Evolutionary conservation across 2,329 filamentous ascomycete genomes (phyloP).

Genomic region (Laburnicola sp.): DNA sequence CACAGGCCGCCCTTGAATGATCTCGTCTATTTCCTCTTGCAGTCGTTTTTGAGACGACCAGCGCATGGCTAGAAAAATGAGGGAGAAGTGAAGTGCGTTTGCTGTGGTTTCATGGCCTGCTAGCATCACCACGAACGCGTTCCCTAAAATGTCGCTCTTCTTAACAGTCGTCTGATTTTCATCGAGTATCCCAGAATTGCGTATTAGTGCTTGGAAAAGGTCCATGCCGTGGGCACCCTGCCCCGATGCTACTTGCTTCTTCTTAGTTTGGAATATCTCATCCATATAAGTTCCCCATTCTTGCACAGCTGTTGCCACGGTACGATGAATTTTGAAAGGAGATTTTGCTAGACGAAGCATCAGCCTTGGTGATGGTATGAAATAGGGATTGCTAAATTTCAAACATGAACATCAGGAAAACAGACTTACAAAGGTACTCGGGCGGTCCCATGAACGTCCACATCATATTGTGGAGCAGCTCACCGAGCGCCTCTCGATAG

Average conservation of each 20-base stretch:
- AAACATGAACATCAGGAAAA: neutral
- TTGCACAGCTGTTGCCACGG: conserved; percentile 57
- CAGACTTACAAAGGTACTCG: conserved; percentile 57
- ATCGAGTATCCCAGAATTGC: conserved; percentile 39
- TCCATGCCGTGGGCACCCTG: conserved; percentile 54
- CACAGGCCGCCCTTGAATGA: conserved; percentile 63
- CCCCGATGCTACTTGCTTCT: conserved; percentile 46
- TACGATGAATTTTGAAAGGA: conserved; percentile 53
- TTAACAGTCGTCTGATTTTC: conserved; percentile 35
- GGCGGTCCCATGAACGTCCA: conserved; percentile 62
- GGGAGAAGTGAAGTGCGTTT: conserved; percentile 71
- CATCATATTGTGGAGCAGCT: conserved; percentile 65
- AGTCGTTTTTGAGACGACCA: conserved; percentile 65
- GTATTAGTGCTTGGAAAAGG: conserved; percentile 55
- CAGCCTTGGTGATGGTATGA: neutral
- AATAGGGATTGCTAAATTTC: neutral
- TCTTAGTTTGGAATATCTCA: conserved; percentile 68
- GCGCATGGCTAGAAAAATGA: conserved; percentile 69
- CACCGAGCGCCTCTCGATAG: conserved; percentile 65
- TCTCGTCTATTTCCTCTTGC: conserved; percentile 69
- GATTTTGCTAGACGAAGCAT: conserved; percentile 29
- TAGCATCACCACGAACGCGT: conserved; percentile 65
- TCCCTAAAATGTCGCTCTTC: conserved; percentile 67
- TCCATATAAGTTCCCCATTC: conserved; percentile 73
- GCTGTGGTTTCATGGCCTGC: conserved; percentile 83